Base-by-base conservation (phyloP, 495 filamentous ascomycete species). In the Neurospora pannonica region DNA sequence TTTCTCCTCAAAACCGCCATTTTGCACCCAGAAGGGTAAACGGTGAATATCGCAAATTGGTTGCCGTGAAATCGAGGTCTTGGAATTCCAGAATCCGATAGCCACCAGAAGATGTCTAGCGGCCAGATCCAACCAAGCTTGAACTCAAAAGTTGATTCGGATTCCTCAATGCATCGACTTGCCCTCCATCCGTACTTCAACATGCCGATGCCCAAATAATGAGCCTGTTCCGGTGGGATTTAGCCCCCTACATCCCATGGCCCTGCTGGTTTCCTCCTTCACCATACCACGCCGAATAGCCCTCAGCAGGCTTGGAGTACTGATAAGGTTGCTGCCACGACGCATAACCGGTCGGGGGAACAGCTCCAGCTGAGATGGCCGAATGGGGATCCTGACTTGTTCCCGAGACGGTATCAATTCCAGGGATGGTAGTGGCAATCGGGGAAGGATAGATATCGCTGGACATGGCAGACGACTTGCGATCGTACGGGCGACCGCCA, bases 271-370 rank as follows among this genome's bases (percentile, higher is more conserved):
- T 76, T 42, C 77, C 78, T 24, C 75, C 71, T 38, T 83, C 83
- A 13, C 82, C 83, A 69, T 85, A 85, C 84, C 83, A 86, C 7
- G 78, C 83, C 15, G 69, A 76, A 71, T 85, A 85, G 36, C 79
- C 74, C 24, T 84, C 83, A 36, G 31, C 54, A 9, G 79, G 77
- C 73, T 80, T 85, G 34, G 82, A 72, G 72, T 85, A 84, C 36
- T 82, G 78, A 72, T 84, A 86, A 70, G 83, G 77, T 37, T 84
- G 84, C 46, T 83, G 83, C 85, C 85, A 86, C 17, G 80, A 75
- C 6, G 80, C 76, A 75, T 86, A 86, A 31, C 76, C 77, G n/a
- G 82, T 71, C 9, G 82, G 78, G 7, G 83, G 81, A 11, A 81
- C 79, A 8, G 84, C 83, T 11, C 82, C 83, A 19, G 84, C 83